A percentile compares a stretch with the other conserved stretches of the same genome.
phyloP scores from a whole-genome alignment of 768 basidiomycete genomes.

The Amanita thiersii region DNA sequence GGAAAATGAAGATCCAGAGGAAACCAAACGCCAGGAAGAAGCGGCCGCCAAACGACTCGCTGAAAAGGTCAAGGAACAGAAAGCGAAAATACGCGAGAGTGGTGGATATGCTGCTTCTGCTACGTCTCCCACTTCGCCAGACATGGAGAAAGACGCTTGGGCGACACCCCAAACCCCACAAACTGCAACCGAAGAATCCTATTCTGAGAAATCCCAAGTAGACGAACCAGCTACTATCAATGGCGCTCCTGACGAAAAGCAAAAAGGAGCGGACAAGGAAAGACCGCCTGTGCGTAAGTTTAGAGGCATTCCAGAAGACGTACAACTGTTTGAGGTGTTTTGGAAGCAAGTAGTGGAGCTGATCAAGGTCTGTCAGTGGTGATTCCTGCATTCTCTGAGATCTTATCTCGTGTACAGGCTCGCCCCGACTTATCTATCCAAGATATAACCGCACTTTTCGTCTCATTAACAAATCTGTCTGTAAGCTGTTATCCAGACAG shows the following conservation, averaged over 20 bases:
- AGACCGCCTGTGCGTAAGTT: slow-evolving; percentile 64
- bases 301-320: slow-evolving; percentile 91
- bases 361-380: slow-evolving; percentile 61
- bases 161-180: slow-evolving; percentile 27
- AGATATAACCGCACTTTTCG: slow-evolving; percentile 92
- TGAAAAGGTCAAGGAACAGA: slow-evolving; percentile 75
- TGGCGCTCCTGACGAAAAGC: slow-evolving; percentile 18
- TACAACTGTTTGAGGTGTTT: slow-evolving; percentile 95
- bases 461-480: slow-evolving; percentile 91
- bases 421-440: slow-evolving; percentile 96
- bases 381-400: background rate
- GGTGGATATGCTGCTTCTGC: slow-evolving; percentile 19
- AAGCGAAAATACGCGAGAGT: slow-evolving; percentile 52
- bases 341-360: slow-evolving; percentile 98
- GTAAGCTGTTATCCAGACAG: slow-evolving; percentile 96
- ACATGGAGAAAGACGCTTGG: slow-evolving; percentile 37
- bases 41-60: slow-evolving; percentile 84
- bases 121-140: slow-evolving; percentile 28
- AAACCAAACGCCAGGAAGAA: slow-evolving; percentile 89
- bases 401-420: slow-evolving; percentile 42
- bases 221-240: slow-evolving; percentile 11
- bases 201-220: slow-evolving; percentile 21
- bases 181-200: slow-evolving; percentile 21
- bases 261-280: slow-evolving; percentile 59
- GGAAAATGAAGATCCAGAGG: slow-evolving; percentile 92